Evolutionary conservation across 163 green algal species (phyloP), one percentile per base, ranked within the genome.

Genomic region (Scenedesmus sp.): DNA sequence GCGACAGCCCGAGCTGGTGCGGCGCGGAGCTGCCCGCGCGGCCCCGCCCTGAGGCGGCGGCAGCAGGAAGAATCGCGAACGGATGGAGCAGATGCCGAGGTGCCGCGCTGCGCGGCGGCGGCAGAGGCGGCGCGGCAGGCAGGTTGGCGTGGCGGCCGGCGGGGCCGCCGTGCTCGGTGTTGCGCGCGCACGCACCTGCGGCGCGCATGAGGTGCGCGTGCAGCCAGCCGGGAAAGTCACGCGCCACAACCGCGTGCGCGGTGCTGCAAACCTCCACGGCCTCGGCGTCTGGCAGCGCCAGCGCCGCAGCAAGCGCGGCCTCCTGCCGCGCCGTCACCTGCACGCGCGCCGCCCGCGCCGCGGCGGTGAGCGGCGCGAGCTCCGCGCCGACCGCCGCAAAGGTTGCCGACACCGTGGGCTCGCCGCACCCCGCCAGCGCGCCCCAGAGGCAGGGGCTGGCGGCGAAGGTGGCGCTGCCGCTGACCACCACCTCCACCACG

Each of bases 41-140:
- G n/a, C n/a, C n/a, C 18, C 22, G 39, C n/a, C 20, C 13, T 14
- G 39, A 2, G 69, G 36, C 39, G 34, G 33, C 15, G 34, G 69
- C 53, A 77, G 53, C 29, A 77, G 26, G 53, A 77, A 77, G 36
- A 77, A 77, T 20, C 69, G 53, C 53, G 34, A 47, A 24, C 69
- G 69, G 34, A 39, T 33, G 42, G 53, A 67, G 69, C 69, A 77
- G 53, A 64, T 67, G 54, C 67, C 53, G 26, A 77, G 24, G 26
- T 77, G 69, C 1, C 69, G 69, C 14, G 34, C 69, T 77, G 69
- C 36, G 57, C 26, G 13, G 39, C n/a, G 17, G 6, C 6, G 36
- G 54, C 54, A 39, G 24, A 10, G 10, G 39, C 39, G 10, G 39
- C 39, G 10, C 7, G 10, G 39, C 39, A 47, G 7, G 39, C n/a